phyloP scores from a whole-genome alignment of 2,329 filamentous ascomycete genomes.

The Sporothrix brunneoviolacea region DNA sequence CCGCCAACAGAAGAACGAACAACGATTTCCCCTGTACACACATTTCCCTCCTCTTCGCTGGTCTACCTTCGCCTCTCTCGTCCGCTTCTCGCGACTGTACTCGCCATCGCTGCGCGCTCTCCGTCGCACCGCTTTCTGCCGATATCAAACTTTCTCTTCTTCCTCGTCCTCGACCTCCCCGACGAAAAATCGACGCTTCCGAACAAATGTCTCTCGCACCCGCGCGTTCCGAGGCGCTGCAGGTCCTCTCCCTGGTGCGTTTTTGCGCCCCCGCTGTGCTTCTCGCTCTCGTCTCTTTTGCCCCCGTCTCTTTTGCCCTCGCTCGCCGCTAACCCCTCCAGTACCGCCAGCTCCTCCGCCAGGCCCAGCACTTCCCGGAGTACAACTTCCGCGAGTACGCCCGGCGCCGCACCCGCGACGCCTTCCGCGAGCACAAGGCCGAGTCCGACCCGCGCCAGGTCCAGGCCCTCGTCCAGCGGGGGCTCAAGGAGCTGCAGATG shows the following conservation, averaged over 20 bases:
- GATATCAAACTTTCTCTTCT: conserved; percentile 1
- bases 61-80: too few relatives aligned
- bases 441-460: conserved; percentile 69
- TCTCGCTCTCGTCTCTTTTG: conserved; percentile 1
- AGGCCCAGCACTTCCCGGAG: conserved; percentile 77
- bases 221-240: conserved; percentile 34
- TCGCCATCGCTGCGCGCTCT: too few relatives aligned
- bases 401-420: conserved; percentile 79
- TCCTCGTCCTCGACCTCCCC: background rate
- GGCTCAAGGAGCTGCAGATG: conserved; percentile 76
- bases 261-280: conserved; percentile 7
- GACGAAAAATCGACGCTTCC: background rate
- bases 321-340: conserved; percentile 30
- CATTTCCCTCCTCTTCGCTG: too few relatives aligned
- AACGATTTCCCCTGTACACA: too few relatives aligned
- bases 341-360: conserved; percentile 89
- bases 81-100: too few relatives aligned
- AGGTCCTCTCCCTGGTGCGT: conserved; percentile 51
- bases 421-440: conserved; percentile 72
- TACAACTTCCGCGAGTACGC: conserved; percentile 99
- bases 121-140: background rate
- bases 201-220: conserved; percentile 9
- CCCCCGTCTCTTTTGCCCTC: background rate
- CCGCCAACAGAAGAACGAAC: too few relatives aligned
- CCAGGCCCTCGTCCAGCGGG: conserved; percentile 85